These are phyloP conservation scores for Schwanniomyces yamadae DNA, from an alignment of 805 yeast species.

Conservation along the genomic window DNA sequence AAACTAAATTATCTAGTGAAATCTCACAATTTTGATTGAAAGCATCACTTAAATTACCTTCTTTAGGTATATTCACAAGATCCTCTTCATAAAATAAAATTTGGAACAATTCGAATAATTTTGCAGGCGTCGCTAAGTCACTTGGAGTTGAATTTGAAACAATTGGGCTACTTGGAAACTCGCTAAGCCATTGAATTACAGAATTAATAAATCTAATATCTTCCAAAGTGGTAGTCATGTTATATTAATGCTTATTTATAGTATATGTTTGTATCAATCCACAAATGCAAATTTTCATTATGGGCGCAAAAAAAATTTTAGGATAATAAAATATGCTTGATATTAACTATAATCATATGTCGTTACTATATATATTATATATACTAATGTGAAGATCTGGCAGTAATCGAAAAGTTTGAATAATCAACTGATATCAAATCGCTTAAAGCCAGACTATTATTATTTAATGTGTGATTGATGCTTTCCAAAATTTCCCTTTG, in stretches of 20 bases:
- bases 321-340: no score
- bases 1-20: neutral
- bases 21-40: slow-evolving; percentile 1
- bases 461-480: slow-evolving; percentile 18
- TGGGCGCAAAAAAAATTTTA: neutral
- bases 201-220: slow-evolving; percentile 14
- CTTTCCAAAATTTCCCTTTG: slow-evolving; percentile 35
- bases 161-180: slow-evolving; percentile 20
- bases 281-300: neutral
- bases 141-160: slow-evolving; percentile 4
- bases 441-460: slow-evolving; percentile 18
- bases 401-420: slow-evolving; percentile 40
- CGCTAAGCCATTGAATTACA: slow-evolving; percentile 22
- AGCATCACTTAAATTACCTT: slow-evolving; percentile 1
- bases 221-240: slow-evolving; percentile 5
- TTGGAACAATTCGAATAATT: slow-evolving; percentile 11
- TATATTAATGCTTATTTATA: no score
- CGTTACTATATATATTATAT: neutral
- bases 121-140: slow-evolving; percentile 15
- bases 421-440: slow-evolving; percentile 45
- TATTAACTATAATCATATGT: no score
- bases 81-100: slow-evolving; percentile 18
- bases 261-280: slow-evolving; percentile 1
- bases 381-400: slow-evolving; percentile 27
- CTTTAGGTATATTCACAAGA: slow-evolving; percentile 3